phyloP scores from a whole-genome alignment of 345 rosid species.

The Eucalyptus marginata region DNA sequence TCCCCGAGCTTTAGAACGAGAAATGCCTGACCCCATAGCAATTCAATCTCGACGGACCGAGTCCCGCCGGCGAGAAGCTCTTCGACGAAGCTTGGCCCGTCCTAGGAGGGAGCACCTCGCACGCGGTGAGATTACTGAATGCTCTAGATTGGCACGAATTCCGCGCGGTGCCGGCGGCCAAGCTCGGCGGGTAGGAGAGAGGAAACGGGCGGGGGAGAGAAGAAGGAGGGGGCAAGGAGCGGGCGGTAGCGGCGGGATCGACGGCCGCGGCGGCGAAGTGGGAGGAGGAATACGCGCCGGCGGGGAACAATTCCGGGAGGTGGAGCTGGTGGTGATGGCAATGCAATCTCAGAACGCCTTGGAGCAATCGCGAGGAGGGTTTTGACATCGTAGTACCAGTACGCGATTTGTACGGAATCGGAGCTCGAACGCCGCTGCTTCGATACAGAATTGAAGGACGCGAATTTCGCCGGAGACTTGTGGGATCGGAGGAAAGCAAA shows the following conservation, averaged over 20 bases:
- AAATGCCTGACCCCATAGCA: slow-evolving; percentile 28
- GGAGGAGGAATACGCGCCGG: background rate
- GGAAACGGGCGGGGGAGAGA: background rate
- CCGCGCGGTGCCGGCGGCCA: background rate
- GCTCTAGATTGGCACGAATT: background rate
- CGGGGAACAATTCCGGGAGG: background rate
- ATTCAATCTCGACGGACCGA: background rate
- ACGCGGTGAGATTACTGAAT: background rate
- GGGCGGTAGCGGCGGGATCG: background rate
- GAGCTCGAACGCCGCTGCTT: background rate
- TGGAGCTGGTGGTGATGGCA: background rate
- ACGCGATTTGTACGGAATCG: background rate
- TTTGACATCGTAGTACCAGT: background rate
- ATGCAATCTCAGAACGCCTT: background rate
- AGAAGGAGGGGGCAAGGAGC: background rate
- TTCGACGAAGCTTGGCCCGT: background rate
- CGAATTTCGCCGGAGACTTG: background rate
- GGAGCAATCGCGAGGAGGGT: background rate
- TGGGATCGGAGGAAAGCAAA: background rate
- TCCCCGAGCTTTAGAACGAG: slow-evolving; percentile 14
- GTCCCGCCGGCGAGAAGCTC: background rate
- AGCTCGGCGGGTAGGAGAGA: background rate
- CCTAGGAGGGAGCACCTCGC: background rate
- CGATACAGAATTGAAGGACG: background rate
- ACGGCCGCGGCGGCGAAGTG: background rate